Conservation (phyloP, 306 rosid species). For the Oxytropis ochrocephala region DNA sequence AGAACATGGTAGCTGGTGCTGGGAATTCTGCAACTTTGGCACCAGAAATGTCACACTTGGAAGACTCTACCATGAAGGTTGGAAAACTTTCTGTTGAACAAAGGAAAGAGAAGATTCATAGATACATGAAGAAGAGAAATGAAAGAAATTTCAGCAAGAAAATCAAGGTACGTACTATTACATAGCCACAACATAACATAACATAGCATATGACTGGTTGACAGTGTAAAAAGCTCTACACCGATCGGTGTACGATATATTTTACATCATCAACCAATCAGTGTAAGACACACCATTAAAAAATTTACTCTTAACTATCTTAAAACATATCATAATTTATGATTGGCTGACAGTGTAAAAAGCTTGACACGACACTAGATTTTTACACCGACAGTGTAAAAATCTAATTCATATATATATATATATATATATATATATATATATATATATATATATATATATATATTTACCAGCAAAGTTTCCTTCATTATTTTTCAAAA, state of each 20-base stretch:
- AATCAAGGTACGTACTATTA: constrained; percentile 72
- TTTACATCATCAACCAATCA: too few relatives aligned
- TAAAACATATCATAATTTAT: too few relatives aligned
- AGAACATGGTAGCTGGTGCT: constrained; percentile 52
- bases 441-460: too few relatives aligned
- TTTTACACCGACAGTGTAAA: too few relatives aligned
- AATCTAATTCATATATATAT: too few relatives aligned
- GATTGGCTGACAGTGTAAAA: too few relatives aligned
- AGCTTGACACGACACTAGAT: too few relatives aligned
- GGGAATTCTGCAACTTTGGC: constrained; percentile 58
- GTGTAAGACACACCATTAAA: too few relatives aligned
- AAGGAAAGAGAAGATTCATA: constrained; percentile 90
- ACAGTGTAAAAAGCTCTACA: too few relatives aligned
- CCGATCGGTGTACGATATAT: too few relatives aligned
- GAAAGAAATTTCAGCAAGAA: constrained; percentile 98
- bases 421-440: too few relatives aligned
- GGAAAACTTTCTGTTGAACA: constrained; percentile 88
- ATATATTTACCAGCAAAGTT: neutral
- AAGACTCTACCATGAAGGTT: constrained; percentile 74
- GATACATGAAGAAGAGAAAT: constrained; percentile 93
- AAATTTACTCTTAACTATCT: too few relatives aligned
- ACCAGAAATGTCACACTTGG: constrained; percentile 71
- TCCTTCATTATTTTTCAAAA: neutral
- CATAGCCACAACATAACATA: neutral
- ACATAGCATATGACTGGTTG: neutral